Conservation (phyloP, 306 rosid species). For the Castanospermum australe region DNA sequence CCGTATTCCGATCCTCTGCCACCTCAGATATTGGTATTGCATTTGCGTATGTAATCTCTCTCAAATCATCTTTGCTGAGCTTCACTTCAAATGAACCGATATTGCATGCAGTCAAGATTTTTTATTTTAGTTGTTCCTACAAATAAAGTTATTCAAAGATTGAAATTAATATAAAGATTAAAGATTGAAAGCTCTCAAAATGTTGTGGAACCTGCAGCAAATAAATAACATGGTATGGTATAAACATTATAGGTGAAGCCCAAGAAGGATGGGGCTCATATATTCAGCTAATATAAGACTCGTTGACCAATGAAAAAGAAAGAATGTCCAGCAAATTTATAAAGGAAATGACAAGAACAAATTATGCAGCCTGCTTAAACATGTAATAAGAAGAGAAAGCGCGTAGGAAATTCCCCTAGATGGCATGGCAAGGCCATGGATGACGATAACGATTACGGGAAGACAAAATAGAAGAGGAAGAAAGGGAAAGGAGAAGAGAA, state of each 20-base stretch:
- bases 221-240: no score
- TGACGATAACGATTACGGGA: no score
- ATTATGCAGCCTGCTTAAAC: no score
- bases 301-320: background rate
- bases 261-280: background rate
- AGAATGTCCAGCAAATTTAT: no score
- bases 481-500: no score
- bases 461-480: no score
- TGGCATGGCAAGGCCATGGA: no score
- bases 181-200: background rate
- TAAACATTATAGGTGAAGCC: no score
- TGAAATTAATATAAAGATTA: background rate
- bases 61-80: constrained; percentile 38
- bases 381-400: no score
- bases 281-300: background rate
- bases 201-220: background rate
- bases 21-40: constrained; percentile 28
- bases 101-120: constrained; percentile 47
- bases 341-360: background rate
- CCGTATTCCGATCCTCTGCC: constrained; percentile 33
- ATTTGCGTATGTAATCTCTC: constrained; percentile 41
- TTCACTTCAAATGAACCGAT: constrained; percentile 38
- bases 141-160: background rate
- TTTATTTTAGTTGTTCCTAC: constrained; percentile 49
- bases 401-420: no score